Evolutionary conservation across 2,329 filamentous ascomycete species (phyloP).

Genomic region (Cordyceps pruinosa): DNA sequence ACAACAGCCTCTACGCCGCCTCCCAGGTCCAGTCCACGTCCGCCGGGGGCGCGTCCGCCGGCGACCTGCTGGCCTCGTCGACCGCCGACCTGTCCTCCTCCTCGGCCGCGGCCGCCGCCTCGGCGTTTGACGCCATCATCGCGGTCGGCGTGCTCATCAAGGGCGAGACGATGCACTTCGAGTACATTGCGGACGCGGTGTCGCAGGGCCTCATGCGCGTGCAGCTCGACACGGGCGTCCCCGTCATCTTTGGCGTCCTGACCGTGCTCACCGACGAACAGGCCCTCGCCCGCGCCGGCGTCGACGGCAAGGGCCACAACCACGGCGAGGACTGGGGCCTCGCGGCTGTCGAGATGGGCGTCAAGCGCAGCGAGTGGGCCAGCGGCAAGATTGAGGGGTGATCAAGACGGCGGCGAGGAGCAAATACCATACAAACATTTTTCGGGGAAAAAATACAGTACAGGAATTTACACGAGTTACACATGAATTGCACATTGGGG

Average conservation of each 20-base stretch:
- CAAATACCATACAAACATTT: slow-evolving; percentile 5
- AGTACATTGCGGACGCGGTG: slow-evolving; percentile 92
- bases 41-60: slow-evolving; percentile 56
- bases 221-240: slow-evolving; percentile 80
- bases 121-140: slow-evolving; percentile 86
- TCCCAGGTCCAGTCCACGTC: slow-evolving; percentile 76
- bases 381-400: slow-evolving; percentile 54
- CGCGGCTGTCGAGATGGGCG: slow-evolving; percentile 88
- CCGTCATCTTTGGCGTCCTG: slow-evolving; percentile 86
- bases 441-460: neutral
- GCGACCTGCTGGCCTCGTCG: slow-evolving; percentile 66
- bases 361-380: slow-evolving; percentile 79
- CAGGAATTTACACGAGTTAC: no score
- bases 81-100: slow-evolving; percentile 57
- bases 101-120: slow-evolving; percentile 34
- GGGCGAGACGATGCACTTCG: slow-evolving; percentile 98
- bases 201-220: slow-evolving; percentile 91
- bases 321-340: slow-evolving; percentile 95
- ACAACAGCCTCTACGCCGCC: slow-evolving; percentile 66
- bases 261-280: slow-evolving; percentile 87
- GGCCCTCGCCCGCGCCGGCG: slow-evolving; percentile 74
- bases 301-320: slow-evolving; percentile 66
- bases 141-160: slow-evolving; percentile 96
- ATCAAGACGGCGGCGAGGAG: neutral
- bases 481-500: no score